Evolutionary conservation across 2,329 filamentous ascomycete genomes (phyloP), one percentile per base, ranked within the genome.

Genomic region (Claviceps quebecensis): DNA sequence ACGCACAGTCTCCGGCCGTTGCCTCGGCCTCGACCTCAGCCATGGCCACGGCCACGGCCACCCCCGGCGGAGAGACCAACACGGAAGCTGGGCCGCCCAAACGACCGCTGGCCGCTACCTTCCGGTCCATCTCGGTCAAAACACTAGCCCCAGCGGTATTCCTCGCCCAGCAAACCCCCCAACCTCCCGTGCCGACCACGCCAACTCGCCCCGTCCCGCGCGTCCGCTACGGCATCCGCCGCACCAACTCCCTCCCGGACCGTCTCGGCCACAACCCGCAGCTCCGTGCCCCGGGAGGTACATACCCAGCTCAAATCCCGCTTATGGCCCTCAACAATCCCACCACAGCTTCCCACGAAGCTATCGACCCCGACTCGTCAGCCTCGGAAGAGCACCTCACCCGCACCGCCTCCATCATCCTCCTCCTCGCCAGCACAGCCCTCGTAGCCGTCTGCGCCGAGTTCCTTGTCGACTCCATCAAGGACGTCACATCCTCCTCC

Each of bases 171-270:
- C 61, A 66, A 2, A 66, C 68, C 17, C 17, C 56, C 4, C 22
- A 39, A 2, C 53, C 57, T 4, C 56, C 52, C 1, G 26, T 57
- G 2, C 57, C 64, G 13, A 53, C 63, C 6, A 60, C 61, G 4
- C 59, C 69, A 3, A 55, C 66, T 8, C 72, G 76, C 2, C 70
- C 73, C 11, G 71, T 80, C 44, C 77, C 79, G 5, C 73, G 75
- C 34, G 75, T 82, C 53, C 72, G 76, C 43, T 78, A 78, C 57
- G 78, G 78, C n/a, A 80, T 87, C 50, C 81, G 84, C 52, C 77
- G 86, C 51, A 86, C 85, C 19, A 87, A 79, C 62, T 89, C 86
- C 0, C 73, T 89, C 2, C 86, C 86, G 0, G 83, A 84, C 58
- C 77, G 83, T 17, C 73, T 87, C 8, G 79, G 77, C 54, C 67